A percentile compares a stretch with the other conserved stretches of the same genome.
phyloP scores from a whole-genome alignment of 768 basidiomycete species.

The Holtermannia corniformis region DNA sequence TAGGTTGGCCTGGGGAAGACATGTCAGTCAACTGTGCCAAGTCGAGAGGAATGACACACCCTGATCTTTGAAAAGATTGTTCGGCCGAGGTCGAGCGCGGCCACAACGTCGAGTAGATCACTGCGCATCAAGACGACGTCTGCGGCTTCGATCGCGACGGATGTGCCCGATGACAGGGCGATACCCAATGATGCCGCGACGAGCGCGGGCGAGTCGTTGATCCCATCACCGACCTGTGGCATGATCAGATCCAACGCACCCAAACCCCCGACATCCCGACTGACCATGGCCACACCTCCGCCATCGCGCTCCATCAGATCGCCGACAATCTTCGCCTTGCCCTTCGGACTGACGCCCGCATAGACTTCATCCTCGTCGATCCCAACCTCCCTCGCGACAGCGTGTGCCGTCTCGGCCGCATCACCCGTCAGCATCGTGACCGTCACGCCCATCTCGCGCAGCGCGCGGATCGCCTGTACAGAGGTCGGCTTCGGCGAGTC shows the following conservation, averaged over 20 bases:
- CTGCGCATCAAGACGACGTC: slow-evolving; percentile 97
- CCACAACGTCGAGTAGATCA: slow-evolving; percentile 93
- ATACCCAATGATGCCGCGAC: slow-evolving; percentile 94
- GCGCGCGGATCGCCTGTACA: slow-evolving; percentile 64
- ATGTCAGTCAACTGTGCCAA: neutral
- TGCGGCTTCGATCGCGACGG: slow-evolving; percentile 94
- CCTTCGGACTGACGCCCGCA: slow-evolving; percentile 89
- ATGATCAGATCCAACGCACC: neutral
- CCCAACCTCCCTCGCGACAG: slow-evolving; percentile 82
- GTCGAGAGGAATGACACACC: neutral
- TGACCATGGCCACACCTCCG: slow-evolving; percentile 80
- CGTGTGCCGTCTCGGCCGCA: slow-evolving; percentile 68
- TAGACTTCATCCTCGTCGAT: slow-evolving; percentile 73
- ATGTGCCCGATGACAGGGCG: slow-evolving; percentile 89
- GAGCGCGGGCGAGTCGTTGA: slow-evolving; percentile 96
- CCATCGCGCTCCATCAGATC: slow-evolving; percentile 66
- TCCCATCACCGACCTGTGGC: slow-evolving; percentile 85
- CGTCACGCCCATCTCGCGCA: slow-evolving; percentile 81
- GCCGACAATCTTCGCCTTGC: slow-evolving; percentile 75
- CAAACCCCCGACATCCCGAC: too few relatives aligned
- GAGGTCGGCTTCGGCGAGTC: slow-evolving; percentile 83
- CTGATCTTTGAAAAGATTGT: slow-evolving; percentile 79
- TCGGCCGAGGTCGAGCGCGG: slow-evolving; percentile 81
- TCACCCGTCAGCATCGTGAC: slow-evolving; percentile 95
- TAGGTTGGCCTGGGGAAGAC: slow-evolving; percentile 61